phyloP scores from a whole-genome alignment of 2,329 filamentous ascomycete species.

The Colletotrichum sp. region DNA sequence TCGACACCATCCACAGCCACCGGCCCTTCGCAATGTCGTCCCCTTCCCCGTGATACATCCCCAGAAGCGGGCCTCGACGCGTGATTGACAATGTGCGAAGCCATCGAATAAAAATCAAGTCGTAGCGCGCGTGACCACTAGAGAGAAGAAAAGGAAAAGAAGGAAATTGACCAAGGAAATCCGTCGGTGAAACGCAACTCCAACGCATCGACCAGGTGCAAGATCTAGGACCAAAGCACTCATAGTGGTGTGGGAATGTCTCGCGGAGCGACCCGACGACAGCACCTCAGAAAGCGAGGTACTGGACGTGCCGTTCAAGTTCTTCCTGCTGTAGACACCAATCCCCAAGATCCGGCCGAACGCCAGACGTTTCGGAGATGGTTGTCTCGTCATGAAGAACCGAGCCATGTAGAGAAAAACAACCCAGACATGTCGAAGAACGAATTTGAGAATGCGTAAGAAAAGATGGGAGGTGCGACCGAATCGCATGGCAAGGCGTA shows the following conservation, averaged over 20 bases:
- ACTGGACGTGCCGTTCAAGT: slow-evolving; percentile 45
- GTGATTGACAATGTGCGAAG: slow-evolving; percentile 29
- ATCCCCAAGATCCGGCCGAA: neutral
- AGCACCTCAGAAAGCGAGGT: slow-evolving; percentile 34
- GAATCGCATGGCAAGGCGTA: slow-evolving; percentile 37
- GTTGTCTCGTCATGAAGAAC: slow-evolving; percentile 27
- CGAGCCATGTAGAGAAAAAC: slow-evolving; percentile 40
- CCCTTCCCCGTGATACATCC: slow-evolving; percentile 32
- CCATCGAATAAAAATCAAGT: slow-evolving; percentile 16
- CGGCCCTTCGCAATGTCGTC: neutral
- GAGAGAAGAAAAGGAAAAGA: slow-evolving; percentile 26
- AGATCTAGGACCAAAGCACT: neutral
- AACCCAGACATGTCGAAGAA: slow-evolving; percentile 40
- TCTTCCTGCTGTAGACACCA: slow-evolving; percentile 11
- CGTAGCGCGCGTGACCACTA: slow-evolving; percentile 9
- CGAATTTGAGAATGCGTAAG: slow-evolving; percentile 44
- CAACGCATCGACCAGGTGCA: slow-evolving; percentile 40
- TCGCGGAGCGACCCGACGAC: slow-evolving; percentile 25
- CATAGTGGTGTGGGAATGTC: slow-evolving; percentile 4
- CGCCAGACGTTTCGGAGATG: neutral
- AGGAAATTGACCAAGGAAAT: slow-evolving; percentile 20
- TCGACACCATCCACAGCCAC: neutral
- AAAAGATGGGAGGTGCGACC: slow-evolving; percentile 32
- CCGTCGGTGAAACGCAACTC: slow-evolving; percentile 34
- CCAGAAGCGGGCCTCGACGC: slow-evolving; percentile 37